These are phyloP conservation scores for Kickxella alabastrina DNA, from an alignment of 192 early-diverging fungal species.

Conservation along the genomic window DNA sequence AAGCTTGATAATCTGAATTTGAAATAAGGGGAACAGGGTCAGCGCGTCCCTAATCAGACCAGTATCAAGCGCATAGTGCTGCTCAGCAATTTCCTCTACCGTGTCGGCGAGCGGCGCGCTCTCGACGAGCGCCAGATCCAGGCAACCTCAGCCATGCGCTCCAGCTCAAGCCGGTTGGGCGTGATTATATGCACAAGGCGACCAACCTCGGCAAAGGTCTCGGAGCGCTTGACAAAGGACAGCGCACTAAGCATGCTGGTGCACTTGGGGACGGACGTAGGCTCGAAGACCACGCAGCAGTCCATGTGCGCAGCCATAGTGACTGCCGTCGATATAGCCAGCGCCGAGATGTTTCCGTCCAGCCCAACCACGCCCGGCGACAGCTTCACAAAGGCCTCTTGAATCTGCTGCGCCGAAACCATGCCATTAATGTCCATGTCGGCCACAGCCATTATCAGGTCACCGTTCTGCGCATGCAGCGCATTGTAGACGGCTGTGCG, in stretches of 20 bases:
- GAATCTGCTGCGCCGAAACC: constrained; percentile 28
- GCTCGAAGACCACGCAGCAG: constrained; percentile 73
- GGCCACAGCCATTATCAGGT: constrained; percentile 76
- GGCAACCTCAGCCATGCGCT: constrained; percentile 53
- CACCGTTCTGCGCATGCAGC: constrained; percentile 65
- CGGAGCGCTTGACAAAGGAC: constrained; percentile 26
- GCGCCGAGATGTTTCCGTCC: constrained; percentile 68
- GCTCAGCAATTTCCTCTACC: constrained; percentile 8
- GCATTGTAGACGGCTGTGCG: constrained; percentile 81
- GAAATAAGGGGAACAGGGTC: constrained; percentile 51
- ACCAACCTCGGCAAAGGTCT: background rate
- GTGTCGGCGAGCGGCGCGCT: constrained; percentile 7
- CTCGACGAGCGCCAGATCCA: constrained; percentile 13
- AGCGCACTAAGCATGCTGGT: constrained; percentile 53
- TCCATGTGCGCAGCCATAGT: constrained; percentile 16
- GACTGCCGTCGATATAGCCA: constrained; percentile 49
- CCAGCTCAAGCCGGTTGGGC: constrained; percentile 72
- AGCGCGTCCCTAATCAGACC: constrained; percentile 22
- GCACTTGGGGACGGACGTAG: constrained; percentile 86
- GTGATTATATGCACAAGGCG: constrained; percentile 56
- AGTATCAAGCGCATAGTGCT: constrained; percentile 4
- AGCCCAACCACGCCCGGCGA: constrained; percentile 55
- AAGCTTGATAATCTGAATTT: constrained; percentile 62
- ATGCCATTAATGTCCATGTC: constrained; percentile 85
- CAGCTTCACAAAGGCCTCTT: constrained; percentile 5